Evolutionary conservation across 257 asterid genomes (phyloP), one percentile per base, ranked within the genome.

Genomic region (Oldenlandia corymbosa): DNA sequence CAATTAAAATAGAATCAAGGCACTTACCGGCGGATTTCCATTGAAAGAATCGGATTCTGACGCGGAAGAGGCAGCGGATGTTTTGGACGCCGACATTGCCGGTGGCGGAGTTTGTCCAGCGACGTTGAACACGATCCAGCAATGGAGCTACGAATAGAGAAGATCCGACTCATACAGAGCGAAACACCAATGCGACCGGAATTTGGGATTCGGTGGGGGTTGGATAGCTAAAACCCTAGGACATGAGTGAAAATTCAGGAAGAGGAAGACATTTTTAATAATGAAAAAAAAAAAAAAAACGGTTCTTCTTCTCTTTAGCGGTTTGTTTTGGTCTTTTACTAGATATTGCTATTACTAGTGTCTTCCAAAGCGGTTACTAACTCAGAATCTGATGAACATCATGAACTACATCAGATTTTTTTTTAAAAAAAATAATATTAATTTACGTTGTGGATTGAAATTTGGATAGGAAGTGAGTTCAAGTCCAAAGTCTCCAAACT

Each of bases 1-100:
- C 39, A 9, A 56, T 47, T 36, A 31, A 42, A 27, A 17, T 6
- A 51, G 61, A 73, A 61, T 16, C 31, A 51, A 66, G 71, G 54
- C 70, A 69, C n/a, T 68, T 78, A 87, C 96, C 51, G 75, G 51
- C 68, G 43, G 57, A 11, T 42, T 46, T 26, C 47, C 79, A 47
- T 36, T 32, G 41, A 72, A 17, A 54, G 71, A 62, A 42, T 66
- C 80, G 73, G 85, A 79, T 78, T 78, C 82, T 71, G 82, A 76
- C 32, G 72, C 68, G 64, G 84, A 72, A 14, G 71, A 60, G 1
- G 71, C 16, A 37, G 83, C 67, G 41, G 88, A 73, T 55, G 75
- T 72, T 48, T 67, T 69, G 72, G 88, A 81, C 66, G 78, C 79
- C 71, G 84, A 80, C 96, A 91, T 91, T 79, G 86, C 76, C 83